Evolutionary conservation across 2,329 filamentous ascomycete genomes (phyloP).

Genomic region (Fusarium sp.): DNA sequence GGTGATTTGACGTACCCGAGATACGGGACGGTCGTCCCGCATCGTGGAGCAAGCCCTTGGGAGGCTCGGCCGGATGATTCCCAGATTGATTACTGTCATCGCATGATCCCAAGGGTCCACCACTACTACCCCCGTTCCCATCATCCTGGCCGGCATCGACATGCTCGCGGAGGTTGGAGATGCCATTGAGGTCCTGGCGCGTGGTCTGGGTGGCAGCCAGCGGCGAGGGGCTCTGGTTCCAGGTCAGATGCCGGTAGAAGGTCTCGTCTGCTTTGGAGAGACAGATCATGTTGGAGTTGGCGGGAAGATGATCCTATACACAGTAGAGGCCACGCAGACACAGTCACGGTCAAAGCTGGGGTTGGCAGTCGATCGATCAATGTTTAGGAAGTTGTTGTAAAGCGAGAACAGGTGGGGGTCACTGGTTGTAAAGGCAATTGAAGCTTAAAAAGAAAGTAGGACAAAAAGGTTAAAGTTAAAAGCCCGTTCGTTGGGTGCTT

Average conservation of each 20-base stretch:
- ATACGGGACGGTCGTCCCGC: constrained; percentile 52
- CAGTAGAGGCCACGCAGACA: constrained; percentile 25
- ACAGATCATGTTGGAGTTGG: constrained; percentile 62
- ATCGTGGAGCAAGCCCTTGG: constrained; percentile 34
- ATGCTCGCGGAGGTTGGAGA: constrained; percentile 65
- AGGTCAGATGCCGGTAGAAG: constrained; percentile 62
- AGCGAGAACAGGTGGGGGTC: not conserved
- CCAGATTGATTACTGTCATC: constrained; percentile 48
- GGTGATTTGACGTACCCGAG: constrained; percentile 42
- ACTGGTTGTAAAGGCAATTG: not conserved
- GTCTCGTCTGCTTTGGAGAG: constrained; percentile 69
- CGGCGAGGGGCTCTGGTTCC: constrained; percentile 69
- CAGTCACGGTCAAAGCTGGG: constrained; percentile 13
- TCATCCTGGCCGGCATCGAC: constrained; percentile 56
- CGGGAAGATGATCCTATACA: not conserved
- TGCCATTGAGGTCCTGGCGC: constrained; percentile 70
- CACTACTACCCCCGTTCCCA: constrained; percentile 47
- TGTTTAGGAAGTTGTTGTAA: not conserved
- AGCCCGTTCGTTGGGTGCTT: not conserved
- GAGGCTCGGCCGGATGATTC: constrained; percentile 36
- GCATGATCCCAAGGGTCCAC: constrained; percentile 37
- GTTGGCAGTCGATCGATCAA: constrained; percentile 11
- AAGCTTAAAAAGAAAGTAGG: constrained; percentile 21
- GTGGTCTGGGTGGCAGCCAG: constrained; percentile 66
- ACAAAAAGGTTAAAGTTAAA: constrained; percentile 39